Evolutionary conservation across 2,329 filamentous ascomycete genomes (phyloP).

Genomic region (Colletotrichum agaves): DNA sequence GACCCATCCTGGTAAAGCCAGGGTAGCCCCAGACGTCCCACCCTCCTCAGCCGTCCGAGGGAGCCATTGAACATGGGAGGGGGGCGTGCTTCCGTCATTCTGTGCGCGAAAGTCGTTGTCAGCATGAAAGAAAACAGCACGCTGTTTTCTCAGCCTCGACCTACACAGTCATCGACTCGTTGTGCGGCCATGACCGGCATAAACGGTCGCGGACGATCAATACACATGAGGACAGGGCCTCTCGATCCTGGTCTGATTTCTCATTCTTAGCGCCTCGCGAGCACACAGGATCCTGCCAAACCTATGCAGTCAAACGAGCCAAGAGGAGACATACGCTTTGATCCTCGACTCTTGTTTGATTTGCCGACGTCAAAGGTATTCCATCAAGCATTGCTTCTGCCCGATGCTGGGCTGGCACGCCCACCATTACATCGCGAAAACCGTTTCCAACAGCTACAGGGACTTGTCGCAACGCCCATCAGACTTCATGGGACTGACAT

Average conservation of each 20-base stretch:
- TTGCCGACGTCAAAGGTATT: constrained; percentile 16
- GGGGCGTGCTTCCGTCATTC: constrained; percentile 11
- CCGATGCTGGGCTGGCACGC: constrained; percentile 1
- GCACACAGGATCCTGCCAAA: constrained; percentile 3
- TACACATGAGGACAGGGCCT: constrained; percentile 21
- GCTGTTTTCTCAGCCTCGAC: constrained; percentile 29
- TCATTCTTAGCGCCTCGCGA: not conserved
- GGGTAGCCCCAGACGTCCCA: constrained; percentile 19
- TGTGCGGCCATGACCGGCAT: constrained; percentile 13
- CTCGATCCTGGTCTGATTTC: constrained; percentile 12
- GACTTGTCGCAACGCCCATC: not conserved
- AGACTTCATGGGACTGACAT: constrained; percentile 3
- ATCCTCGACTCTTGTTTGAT: constrained; percentile 20
- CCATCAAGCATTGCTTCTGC: constrained; percentile 10
- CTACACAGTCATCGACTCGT: constrained; percentile 3
- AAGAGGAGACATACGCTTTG: constrained; percentile 22
- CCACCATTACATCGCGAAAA: not conserved
- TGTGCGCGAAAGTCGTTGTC: constrained; percentile 9
- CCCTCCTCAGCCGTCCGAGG: constrained; percentile 15
- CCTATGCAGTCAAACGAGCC: constrained; percentile 7
- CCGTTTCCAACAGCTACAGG: constrained; percentile 11
- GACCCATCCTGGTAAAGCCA: constrained; percentile 25
- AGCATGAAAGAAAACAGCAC: constrained; percentile 26
- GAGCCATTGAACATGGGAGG: constrained; percentile 9
- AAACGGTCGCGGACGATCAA: constrained; percentile 31